A percentile compares a stretch with the other conserved stretches of the same genome.
Evolutionary conservation across 106 monocot genomes (phyloP).

Genomic region (Posidonia australis): DNA sequence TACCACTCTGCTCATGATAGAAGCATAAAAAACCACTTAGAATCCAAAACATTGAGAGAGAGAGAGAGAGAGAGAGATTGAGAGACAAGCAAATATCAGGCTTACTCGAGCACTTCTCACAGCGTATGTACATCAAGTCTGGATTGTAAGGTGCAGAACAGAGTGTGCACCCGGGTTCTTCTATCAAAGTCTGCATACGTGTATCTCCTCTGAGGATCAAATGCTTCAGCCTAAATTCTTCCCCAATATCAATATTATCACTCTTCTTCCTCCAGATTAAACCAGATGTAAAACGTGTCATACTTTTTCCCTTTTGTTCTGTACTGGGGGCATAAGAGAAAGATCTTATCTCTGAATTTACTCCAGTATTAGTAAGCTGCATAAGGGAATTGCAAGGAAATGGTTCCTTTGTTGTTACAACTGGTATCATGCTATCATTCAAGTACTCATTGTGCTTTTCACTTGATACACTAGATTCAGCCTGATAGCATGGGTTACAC

Average conservation of each 20-base stretch:
- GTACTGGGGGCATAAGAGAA: conserved; percentile 5
- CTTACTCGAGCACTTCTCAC: conserved; percentile 69
- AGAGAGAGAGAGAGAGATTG: too few species aligned
- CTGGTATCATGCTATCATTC: not conserved
- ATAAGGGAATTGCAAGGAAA: not conserved
- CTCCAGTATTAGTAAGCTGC: not conserved
- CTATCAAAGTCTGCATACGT: conserved; percentile 9
- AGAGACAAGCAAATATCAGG: not conserved
- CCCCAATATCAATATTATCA: conserved; percentile 14
- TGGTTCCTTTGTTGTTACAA: not conserved
- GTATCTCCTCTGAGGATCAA: conserved; percentile 42
- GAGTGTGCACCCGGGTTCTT: conserved; percentile 37
- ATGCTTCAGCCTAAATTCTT: conserved; percentile 46
- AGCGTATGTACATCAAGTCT: conserved; percentile 66
- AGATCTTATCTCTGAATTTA: conserved; percentile 9
- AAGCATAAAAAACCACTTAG: not conserved
- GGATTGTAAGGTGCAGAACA: conserved; percentile 48
- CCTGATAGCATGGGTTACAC: conserved; percentile 41
- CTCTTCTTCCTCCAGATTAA: conserved; percentile 61
- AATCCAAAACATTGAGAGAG: not conserved
- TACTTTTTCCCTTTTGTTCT: conserved; percentile 20
- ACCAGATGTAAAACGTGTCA: conserved; percentile 27
- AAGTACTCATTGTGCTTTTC: conserved; percentile 12
- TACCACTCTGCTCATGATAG: conserved; percentile 56
- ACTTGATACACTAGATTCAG: conserved; percentile 8